phyloP scores from a whole-genome alignment of 257 asterid species.

The Petunia secreta region DNA sequence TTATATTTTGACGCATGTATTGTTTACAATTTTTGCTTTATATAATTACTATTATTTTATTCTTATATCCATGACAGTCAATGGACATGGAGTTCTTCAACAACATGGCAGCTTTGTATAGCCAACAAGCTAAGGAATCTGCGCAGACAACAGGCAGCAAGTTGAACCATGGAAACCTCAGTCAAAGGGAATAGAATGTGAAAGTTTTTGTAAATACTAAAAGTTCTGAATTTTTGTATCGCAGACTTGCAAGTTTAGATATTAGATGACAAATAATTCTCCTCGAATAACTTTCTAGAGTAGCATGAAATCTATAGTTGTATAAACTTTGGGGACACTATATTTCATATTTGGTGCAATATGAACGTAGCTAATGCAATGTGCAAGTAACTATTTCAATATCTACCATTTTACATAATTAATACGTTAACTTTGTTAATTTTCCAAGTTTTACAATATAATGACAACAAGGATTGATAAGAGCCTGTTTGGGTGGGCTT shows the following conservation, averaged over 20 bases:
- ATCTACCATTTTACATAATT: no score
- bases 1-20: background rate
- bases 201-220: background rate
- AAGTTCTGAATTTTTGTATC: background rate
- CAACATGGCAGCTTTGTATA: constrained; percentile 64
- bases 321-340: no score
- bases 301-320: no score
- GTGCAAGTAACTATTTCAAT: no score
- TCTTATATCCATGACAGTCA: constrained; percentile 43
- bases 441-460: no score
- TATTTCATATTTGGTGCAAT: no score
- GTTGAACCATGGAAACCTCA: constrained; percentile 36
- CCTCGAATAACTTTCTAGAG: background rate
- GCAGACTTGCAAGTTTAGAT: background rate
- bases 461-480: no score
- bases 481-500: no score
- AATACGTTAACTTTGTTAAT: no score
- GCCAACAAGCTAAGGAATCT: constrained; percentile 47
- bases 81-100: constrained; percentile 67
- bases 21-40: background rate
- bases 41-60: background rate
- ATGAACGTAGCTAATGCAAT: no score
- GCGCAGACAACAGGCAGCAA: constrained; percentile 34
- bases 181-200: constrained; percentile 32
- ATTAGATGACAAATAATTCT: background rate